phyloP scores from a whole-genome alignment of 257 asterid species.

The Eucommia ulmoides region DNA sequence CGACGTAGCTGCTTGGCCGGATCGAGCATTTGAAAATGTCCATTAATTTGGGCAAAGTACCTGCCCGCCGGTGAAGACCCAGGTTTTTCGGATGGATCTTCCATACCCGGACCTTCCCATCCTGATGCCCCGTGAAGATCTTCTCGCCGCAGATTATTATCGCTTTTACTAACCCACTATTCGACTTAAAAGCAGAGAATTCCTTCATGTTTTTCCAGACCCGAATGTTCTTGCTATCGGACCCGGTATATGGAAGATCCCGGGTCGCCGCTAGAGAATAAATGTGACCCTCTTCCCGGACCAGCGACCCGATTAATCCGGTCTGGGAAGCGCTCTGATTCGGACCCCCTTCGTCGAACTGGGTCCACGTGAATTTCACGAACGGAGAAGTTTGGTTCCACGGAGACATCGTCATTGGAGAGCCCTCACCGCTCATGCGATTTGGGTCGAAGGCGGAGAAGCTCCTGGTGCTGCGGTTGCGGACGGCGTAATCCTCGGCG shows the following conservation, averaged over 20 bases:
- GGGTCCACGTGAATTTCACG: slow-evolving; percentile 22
- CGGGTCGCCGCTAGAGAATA: slow-evolving; percentile 34
- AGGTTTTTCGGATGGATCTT: slow-evolving; percentile 12
- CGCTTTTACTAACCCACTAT: slow-evolving; percentile 49
- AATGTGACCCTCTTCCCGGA: slow-evolving; percentile 43
- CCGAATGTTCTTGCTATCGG: too few species aligned
- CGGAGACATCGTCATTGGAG: slow-evolving; percentile 53
- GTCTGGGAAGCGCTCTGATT: slow-evolving; percentile 13
- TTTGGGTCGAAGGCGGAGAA: slow-evolving; percentile 21
- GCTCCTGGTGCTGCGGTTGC: slow-evolving; percentile 21
- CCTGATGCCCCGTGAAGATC: slow-evolving; percentile 44
- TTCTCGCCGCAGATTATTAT: slow-evolving; percentile 31
- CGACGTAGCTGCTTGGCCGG: slow-evolving; percentile 37
- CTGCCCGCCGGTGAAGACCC: slow-evolving; percentile 20
- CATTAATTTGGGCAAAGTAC: slow-evolving; percentile 38
- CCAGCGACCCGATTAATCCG: slow-evolving; percentile 32
- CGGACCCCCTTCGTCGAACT: slow-evolving; percentile 7
- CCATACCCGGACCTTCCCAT: slow-evolving; percentile 64
- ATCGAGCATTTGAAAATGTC: slow-evolving; percentile 40
- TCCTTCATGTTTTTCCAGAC: slow-evolving; percentile 35
- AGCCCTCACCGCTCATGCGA: slow-evolving; percentile 29
- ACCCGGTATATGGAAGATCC: slow-evolving; percentile 47
- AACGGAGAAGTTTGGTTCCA: slow-evolving; percentile 33
- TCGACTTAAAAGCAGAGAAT: slow-evolving; percentile 37
- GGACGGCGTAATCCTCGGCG: slow-evolving; percentile 15